A percentile compares a stretch with the other conserved stretches of the same genome.
phyloP scores from a whole-genome alignment of 1,139 yeast genomes.

The Suhomyces wounanorum region DNA sequence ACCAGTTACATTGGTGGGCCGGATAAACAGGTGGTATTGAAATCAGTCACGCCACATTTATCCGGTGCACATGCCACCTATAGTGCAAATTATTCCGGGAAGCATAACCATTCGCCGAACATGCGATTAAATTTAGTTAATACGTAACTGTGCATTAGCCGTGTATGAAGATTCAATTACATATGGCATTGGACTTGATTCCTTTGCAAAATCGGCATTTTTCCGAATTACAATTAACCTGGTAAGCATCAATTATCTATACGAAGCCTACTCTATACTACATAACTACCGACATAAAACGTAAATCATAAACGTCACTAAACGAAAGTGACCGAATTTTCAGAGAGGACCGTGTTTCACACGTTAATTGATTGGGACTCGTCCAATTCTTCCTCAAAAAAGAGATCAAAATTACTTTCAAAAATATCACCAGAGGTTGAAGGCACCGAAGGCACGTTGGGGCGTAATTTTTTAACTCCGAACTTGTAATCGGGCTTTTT shows the following conservation, averaged over 20 bases:
- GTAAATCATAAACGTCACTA: conserved; percentile 8
- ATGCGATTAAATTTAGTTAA: not conserved
- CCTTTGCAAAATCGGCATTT: not conserved
- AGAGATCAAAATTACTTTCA: conserved; percentile 25
- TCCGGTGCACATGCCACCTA: not conserved
- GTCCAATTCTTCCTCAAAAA: conserved; percentile 35
- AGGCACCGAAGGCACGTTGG: conserved; percentile 6
- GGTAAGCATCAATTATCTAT: not conserved
- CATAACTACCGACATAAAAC: conserved; percentile 4
- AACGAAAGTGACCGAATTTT: not conserved
- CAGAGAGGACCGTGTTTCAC: not conserved
- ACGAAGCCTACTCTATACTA: not conserved
- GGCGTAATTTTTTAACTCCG: conserved; percentile 10
- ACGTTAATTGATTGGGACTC: conserved; percentile 20
- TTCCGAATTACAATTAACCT: not conserved
- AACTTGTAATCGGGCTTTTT: conserved; percentile 15
- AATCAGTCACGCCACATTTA: not conserved
- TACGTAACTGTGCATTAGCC: not conserved
- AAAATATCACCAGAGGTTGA: conserved; percentile 6
- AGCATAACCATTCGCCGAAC: not conserved
- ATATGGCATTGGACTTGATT: no score
- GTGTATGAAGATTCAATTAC: not conserved
- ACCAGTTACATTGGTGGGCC: not conserved
- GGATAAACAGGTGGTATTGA: not conserved
- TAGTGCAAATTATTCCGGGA: not conserved